Evolutionary conservation across 1,139 yeast genomes (phyloP), one percentile per base, ranked within the genome.

Genomic region (Suhomyces atakaporum): DNA sequence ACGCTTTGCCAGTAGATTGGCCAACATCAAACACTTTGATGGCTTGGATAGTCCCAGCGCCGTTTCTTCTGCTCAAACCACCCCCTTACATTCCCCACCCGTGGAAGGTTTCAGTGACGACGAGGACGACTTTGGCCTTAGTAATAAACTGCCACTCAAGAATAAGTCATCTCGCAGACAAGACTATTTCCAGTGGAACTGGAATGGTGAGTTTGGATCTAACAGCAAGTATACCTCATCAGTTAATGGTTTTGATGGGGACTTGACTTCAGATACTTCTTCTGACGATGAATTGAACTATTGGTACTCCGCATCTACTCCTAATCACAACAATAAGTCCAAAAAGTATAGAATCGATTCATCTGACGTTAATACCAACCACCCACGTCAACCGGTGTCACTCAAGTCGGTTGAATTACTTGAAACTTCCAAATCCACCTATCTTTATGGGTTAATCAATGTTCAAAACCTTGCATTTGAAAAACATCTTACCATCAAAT

Each of bases 21-120:
- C 62, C 25, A 64, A 66, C 33, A 57, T 69, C 44, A 67, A 66
- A 47, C 61, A 59, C 59, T 70, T 70, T 49, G 66, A 69, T 43
- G 74, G 73, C 3, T 51, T 51, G n/a, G 73, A 66, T 31, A 58
- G 68, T 30, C 75, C 75, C 1, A 51, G 62, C 12, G 51, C 64
- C 2, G 73, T 70, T 2, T 63, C 70, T 9, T 56, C 63, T 10
- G 45, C 50, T 16, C 60, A 60, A 20, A 57, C 53, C 42, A 54
- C 69, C 16, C 74, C 74, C 1, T 37, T 56, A 25, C 61, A 59
- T 27, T 64, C 73, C 3, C 72, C 72, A 2, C 37, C 40, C 5
- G 31, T 31, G 6, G 41, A 38, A 10, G 35, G 33, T 2, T 31
- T 38, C 22, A 32, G 34, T 11, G 54, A 56, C 35, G 43, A 49